Evolutionary conservation across 345 rosid genomes (phyloP).

Genomic region (Dipteronia dyeriana): DNA sequence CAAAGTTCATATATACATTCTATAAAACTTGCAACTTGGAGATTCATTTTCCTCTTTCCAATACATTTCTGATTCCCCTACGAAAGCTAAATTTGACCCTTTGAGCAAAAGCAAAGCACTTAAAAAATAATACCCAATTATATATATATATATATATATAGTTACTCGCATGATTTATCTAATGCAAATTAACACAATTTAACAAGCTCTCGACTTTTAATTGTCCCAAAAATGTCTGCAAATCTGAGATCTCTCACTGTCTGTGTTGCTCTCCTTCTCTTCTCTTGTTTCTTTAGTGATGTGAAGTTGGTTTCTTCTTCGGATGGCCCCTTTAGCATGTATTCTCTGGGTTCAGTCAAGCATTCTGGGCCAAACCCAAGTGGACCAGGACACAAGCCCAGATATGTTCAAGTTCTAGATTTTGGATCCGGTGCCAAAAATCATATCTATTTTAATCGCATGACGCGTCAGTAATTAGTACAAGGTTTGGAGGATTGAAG

Average conservation of each 20-base stretch:
- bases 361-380: conserved; percentile 38
- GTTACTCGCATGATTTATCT: neutral
- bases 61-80: neutral
- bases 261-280: conserved; percentile 6
- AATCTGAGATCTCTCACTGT: neutral
- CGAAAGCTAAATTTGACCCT: neutral
- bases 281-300: neutral
- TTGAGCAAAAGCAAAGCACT: neutral
- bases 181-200: neutral
- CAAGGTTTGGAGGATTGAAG: too few relatives aligned
- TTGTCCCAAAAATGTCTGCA: neutral
- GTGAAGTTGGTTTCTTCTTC: neutral
- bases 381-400: conserved; percentile 34
- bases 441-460: conserved; percentile 7
- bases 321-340: neutral
- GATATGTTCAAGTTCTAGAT: neutral
- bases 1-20: neutral
- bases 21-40: neutral
- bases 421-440: neutral
- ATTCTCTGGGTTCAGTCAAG: conserved; percentile 14
- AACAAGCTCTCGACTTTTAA: neutral
- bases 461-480: neutral
- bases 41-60: neutral
- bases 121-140: too few relatives aligned
- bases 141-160: neutral